phyloP scores from a whole-genome alignment of 768 basidiomycete species.

The Phaffia australis region DNA sequence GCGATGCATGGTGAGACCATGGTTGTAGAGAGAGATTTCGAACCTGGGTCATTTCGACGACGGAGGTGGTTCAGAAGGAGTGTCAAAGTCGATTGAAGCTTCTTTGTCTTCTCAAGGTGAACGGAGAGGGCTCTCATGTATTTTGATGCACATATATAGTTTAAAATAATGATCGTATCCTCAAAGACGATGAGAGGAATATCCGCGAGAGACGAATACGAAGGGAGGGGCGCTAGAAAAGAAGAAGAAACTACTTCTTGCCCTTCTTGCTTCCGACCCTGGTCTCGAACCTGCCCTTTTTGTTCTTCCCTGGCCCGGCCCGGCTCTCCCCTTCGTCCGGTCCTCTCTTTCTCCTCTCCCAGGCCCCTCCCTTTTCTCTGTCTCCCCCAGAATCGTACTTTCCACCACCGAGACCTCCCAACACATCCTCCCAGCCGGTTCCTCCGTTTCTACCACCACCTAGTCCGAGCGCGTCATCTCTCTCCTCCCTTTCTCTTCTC shows the following conservation, averaged over 20 bases:
- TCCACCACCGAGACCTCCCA: constrained; percentile 19
- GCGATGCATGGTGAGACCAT: too few relatives aligned
- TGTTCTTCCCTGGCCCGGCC: constrained; percentile 6
- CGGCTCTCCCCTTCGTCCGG: background rate
- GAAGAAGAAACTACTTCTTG: background rate
- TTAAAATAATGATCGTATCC: too few relatives aligned
- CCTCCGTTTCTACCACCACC: constrained; percentile 7
- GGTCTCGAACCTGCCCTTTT: constrained; percentile 24
- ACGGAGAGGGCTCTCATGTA: too few relatives aligned
- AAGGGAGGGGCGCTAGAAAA: background rate
- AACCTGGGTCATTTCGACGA: too few relatives aligned
- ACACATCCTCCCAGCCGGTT: constrained; percentile 24
- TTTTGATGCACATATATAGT: too few relatives aligned
- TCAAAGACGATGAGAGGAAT: background rate
- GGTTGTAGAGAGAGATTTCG: too few relatives aligned
- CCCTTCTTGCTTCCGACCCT: constrained; percentile 15
- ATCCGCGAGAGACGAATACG: background rate
- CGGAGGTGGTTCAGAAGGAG: too few relatives aligned
- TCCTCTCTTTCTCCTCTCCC: constrained; percentile 25
- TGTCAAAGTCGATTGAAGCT: too few relatives aligned
- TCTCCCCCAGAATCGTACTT: constrained; percentile 1
- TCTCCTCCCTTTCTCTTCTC: constrained; percentile 24
- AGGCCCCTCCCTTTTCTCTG: constrained; percentile 11
- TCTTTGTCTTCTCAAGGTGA: too few relatives aligned
- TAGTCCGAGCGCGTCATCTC: constrained; percentile 22